Evolutionary conservation across 768 basidiomycete species (phyloP), one percentile per base, ranked within the genome.

Genomic region (Kockovaella imperatae): DNA sequence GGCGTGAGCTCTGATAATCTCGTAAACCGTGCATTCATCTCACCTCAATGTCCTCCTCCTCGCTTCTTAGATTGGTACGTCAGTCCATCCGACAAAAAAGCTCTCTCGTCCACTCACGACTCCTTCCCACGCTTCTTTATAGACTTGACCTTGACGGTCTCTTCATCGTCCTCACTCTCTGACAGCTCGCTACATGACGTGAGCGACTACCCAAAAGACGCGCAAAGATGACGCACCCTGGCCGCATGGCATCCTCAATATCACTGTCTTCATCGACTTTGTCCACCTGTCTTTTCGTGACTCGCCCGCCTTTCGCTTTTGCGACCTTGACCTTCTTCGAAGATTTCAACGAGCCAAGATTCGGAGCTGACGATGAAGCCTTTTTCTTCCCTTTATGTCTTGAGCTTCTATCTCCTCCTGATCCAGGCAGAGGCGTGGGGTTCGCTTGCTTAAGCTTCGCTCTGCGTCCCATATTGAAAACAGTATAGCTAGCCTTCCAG

Each of bases 371-470:
- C 8, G 59, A 55, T 5, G 61, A 59, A 17, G 65, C 59, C 39
- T 53, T 53, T 45, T 57, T 57, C 54, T 66, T 68, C 20, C 60
- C 56, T 42, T 60, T 59, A 34, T 50, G 46, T n/a, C 47, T 47
- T n/a, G 46, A 42, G 18, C 60, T 56, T 39, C 42, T 48, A 42
- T 60, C 53, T 5, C 55, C 47, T 14, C 62, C 54, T 5, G 60
- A 59, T 5, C 65, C 67, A 0, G 58, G 56, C n/a, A 71, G 35
- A 38, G 69, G 67, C 17, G 31, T 40, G 1, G 64, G 63, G 5
- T 53, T 45, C 0, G 57, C 59, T 48, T 71, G 69, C 62, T 71
- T 71, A 54, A 65, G 62, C 48, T 56, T 52, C 42, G 63, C 61
- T 57, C 64, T 64, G 43, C 66, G 51, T 47, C 69, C 69, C 69